A percentile compares a stretch with the other conserved stretches of the same genome.
phyloP scores from a whole-genome alignment of 768 basidiomycete genomes.

The Porphyrellus cyaneotinctus region DNA sequence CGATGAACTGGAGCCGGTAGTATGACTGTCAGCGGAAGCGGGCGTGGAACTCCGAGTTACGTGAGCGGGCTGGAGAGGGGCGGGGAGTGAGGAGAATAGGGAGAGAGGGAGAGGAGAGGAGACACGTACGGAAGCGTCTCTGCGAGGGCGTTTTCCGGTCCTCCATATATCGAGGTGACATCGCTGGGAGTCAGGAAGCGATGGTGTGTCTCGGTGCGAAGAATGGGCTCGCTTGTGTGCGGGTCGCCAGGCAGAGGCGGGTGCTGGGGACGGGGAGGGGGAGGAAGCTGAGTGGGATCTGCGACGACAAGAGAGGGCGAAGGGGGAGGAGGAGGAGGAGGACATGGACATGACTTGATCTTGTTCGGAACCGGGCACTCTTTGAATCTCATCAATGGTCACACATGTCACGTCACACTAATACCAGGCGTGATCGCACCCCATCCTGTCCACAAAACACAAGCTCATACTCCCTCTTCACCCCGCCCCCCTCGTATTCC shows the following conservation, averaged over 20 bases:
- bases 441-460: slow-evolving; percentile 19
- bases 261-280: slow-evolving; percentile 33
- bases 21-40: slow-evolving; percentile 27
- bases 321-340: slow-evolving; percentile 31
- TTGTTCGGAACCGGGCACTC: slow-evolving; percentile 12
- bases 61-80: slow-evolving; percentile 13
- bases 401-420: slow-evolving; percentile 23
- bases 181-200: slow-evolving; percentile 39
- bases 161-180: slow-evolving; percentile 54
- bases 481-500: neutral
- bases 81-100: slow-evolving; percentile 3
- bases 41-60: slow-evolving; percentile 30
- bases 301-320: slow-evolving; percentile 39
- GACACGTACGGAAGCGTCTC: slow-evolving; percentile 43
- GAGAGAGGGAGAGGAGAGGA: neutral
- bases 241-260: slow-evolving; percentile 37
- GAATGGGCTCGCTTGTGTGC: slow-evolving; percentile 50
- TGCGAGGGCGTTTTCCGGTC: slow-evolving; percentile 51
- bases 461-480: slow-evolving; percentile 12
- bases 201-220: slow-evolving; percentile 34
- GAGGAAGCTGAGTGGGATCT: slow-evolving; percentile 51
- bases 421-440: slow-evolving; percentile 17
- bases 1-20: slow-evolving; percentile 23
- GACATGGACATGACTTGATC: slow-evolving; percentile 29
- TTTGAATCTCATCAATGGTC: slow-evolving; percentile 4